These are phyloP conservation scores for Harringtonia aguacate DNA, from an alignment of 2,329 filamentous ascomycete genomes.

Conservation along the genomic window DNA sequence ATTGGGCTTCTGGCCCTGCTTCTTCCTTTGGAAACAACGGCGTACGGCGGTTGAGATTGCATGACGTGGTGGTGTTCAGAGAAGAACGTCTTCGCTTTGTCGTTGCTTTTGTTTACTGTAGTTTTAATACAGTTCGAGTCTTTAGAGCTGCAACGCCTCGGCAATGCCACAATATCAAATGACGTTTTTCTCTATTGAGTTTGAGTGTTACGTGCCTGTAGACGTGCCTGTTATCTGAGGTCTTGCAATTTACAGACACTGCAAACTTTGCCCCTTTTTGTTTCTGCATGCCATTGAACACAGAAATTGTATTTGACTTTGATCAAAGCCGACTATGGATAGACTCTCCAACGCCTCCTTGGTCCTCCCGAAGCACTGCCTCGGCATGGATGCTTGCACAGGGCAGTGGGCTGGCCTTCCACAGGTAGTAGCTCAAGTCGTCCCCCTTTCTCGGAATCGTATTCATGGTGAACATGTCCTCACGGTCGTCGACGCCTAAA, in stretches of 20 bases:
- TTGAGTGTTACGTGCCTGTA: too few species aligned
- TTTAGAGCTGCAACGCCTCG: too few species aligned
- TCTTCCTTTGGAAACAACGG: not conserved
- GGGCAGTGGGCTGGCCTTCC: not conserved
- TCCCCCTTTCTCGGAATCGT: not conserved
- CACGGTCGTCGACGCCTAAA: not conserved
- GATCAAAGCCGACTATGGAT: not conserved
- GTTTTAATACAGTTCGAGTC: too few species aligned
- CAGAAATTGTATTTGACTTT: not conserved
- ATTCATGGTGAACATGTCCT: not conserved
- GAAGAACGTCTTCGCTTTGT: not conserved
- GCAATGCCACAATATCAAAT: too few species aligned
- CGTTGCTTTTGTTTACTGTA: too few species aligned
- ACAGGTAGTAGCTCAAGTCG: not conserved
- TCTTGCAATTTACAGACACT: not conserved
- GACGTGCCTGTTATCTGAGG: too few species aligned
- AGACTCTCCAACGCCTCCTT: not conserved
- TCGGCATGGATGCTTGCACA: not conserved
- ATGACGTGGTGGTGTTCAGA: too few species aligned
- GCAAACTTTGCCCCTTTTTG: too few species aligned
- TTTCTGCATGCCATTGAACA: not conserved
- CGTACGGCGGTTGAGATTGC: not conserved
- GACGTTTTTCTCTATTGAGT: too few species aligned
- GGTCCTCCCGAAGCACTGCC: not conserved
- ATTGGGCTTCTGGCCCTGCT: not conserved